phyloP scores from a whole-genome alignment of 441 rosid species.

The Biscutella laevigata region DNA sequence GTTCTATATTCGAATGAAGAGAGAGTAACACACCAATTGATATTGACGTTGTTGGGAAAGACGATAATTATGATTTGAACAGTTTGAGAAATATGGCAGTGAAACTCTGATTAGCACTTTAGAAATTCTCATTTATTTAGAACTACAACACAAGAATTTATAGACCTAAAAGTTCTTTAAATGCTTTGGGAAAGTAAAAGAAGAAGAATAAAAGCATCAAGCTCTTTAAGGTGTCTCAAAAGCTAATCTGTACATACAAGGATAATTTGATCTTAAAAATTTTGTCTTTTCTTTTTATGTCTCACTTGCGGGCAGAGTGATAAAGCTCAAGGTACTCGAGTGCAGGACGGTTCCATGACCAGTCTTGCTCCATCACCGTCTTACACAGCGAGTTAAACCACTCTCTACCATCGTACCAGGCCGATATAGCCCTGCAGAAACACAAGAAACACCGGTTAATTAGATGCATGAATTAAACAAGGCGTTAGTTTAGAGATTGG shows the following conservation, averaged over 20 bases:
- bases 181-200: not conserved
- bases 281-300: not conserved
- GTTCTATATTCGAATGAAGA: too few species aligned
- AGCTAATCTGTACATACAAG: constrained; percentile 18
- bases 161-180: not conserved
- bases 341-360: constrained; percentile 99
- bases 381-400: constrained; percentile 66
- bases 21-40: too few species aligned
- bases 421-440: constrained; percentile 68
- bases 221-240: not conserved
- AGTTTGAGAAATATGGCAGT: not conserved
- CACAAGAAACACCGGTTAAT: not conserved
- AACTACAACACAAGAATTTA: constrained; percentile 11
- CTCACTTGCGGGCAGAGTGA: constrained; percentile 68
- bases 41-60: too few species aligned
- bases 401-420: constrained; percentile 70
- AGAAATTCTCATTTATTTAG: constrained; percentile 11
- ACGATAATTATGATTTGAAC: too few species aligned
- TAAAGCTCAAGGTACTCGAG: constrained; percentile 95
- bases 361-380: constrained; percentile 97
- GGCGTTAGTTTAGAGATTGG: not conserved
- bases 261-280: not conserved
- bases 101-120: not conserved
- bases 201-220: constrained; percentile 15
- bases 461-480: not conserved